Conservation (phyloP, 1,139 yeast genomes). For the Taphrina deformans region DNA sequence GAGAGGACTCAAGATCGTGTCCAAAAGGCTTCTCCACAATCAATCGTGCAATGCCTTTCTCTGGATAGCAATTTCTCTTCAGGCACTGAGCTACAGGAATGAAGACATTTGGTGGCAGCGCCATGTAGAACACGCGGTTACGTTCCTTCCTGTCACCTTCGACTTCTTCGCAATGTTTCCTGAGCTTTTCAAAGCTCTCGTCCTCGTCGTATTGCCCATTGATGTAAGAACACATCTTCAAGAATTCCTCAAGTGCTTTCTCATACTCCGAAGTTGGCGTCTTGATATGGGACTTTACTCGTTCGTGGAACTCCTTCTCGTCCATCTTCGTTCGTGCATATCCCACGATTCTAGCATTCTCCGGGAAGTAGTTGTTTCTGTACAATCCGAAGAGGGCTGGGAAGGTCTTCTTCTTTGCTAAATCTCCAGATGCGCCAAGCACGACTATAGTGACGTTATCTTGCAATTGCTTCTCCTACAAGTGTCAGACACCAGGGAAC, state of each 20-base stretch:
- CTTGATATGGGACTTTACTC: conserved; percentile 69
- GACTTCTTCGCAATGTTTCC: conserved; percentile 56
- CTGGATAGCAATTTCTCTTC: conserved; percentile 67
- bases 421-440: conserved; percentile 95
- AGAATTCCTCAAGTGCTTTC: conserved; percentile 54
- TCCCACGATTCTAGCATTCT: conserved; percentile 73
- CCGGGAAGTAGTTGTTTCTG: conserved; percentile 78
- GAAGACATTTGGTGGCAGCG: conserved; percentile 92
- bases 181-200: conserved; percentile 66
- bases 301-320: conserved; percentile 63
- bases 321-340: conserved; percentile 82
- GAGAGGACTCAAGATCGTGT: conserved; percentile 75
- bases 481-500: neutral
- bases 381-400: conserved; percentile 52
- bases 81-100: conserved; percentile 72
- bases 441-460: conserved; percentile 59
- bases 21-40: conserved; percentile 98
- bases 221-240: conserved; percentile 63
- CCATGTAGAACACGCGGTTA: conserved; percentile 78
- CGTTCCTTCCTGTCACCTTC: conserved; percentile 49
- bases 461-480: conserved; percentile 14
- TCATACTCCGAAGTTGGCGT: conserved; percentile 53
- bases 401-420: conserved; percentile 90
- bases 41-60: conserved; percentile 69
- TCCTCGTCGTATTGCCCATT: conserved; percentile 77